These are phyloP conservation scores for Trichocladium uniseriatum DNA, from an alignment of 495 filamentous ascomycete species.

Conservation along the genomic window DNA sequence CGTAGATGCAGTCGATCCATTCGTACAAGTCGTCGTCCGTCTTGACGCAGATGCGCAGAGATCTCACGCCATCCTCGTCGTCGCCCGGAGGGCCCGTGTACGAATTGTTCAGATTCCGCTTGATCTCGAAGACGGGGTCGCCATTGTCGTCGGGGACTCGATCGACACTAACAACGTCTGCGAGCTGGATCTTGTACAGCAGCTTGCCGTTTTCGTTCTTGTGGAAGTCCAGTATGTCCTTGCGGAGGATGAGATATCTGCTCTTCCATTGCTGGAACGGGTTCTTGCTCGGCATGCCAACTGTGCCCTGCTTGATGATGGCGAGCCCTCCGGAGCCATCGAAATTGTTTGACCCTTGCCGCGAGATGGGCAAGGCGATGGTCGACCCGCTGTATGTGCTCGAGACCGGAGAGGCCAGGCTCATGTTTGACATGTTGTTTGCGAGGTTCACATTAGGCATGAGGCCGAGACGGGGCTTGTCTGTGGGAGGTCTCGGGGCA, in stretches of 20 bases:
- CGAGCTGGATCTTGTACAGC: conserved; percentile 66
- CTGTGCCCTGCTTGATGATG: conserved; percentile 71
- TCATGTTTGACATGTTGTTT: conserved; percentile 69
- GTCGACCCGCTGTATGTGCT: conserved; percentile 53
- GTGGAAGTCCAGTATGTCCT: conserved; percentile 81
- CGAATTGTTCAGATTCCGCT: conserved; percentile 47
- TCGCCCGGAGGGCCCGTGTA: conserved; percentile 34
- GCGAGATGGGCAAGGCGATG: conserved; percentile 56
- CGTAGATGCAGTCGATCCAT: conserved; percentile 96
- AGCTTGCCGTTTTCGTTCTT: conserved; percentile 82
- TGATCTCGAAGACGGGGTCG: conserved; percentile 85
- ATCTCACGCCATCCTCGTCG: conserved; percentile 69
- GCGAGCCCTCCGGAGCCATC: conserved; percentile 54
- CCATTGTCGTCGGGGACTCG: conserved; percentile 65
- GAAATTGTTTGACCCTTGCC: conserved; percentile 47
- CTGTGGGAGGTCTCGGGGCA: conserved; percentile 79
- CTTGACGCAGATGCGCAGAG: conserved; percentile 81
- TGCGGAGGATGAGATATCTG: conserved; percentile 78
- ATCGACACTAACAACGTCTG: conserved; percentile 74
- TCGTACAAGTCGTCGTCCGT: conserved; percentile 93
- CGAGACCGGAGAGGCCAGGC: conserved; percentile 51
- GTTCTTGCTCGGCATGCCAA: conserved; percentile 63
- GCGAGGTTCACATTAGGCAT: conserved; percentile 64
- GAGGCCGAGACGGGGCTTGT: conserved; percentile 69
- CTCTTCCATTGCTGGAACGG: conserved; percentile 76